phyloP scores from a whole-genome alignment of 2,329 filamentous ascomycete species.

The Zymoseptoria pseudotritici region DNA sequence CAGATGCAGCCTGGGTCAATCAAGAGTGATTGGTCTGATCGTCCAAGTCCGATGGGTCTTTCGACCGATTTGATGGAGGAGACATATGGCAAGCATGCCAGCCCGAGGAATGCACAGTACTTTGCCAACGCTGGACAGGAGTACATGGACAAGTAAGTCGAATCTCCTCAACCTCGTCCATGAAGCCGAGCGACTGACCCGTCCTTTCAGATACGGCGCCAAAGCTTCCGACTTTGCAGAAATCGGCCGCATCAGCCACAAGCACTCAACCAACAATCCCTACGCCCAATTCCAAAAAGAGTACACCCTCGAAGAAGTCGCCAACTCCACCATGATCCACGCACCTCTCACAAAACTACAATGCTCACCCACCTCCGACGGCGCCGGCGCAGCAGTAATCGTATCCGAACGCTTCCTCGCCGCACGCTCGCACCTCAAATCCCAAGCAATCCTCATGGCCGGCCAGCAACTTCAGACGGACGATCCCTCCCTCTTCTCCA shows the following conservation, averaged over 20 bases:
- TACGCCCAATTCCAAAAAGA: constrained; percentile 94
- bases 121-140: constrained; percentile 91
- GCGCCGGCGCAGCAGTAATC: constrained; percentile 78
- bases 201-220: constrained; percentile 56
- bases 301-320: constrained; percentile 77
- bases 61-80: constrained; percentile 51
- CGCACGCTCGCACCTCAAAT: constrained; percentile 65
- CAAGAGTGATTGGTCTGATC: constrained; percentile 75
- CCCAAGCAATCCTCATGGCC: constrained; percentile 79
- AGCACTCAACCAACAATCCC: constrained; percentile 82
- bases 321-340: constrained; percentile 69
- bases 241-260: constrained; percentile 87
- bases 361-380: constrained; percentile 93
- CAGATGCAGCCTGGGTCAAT: constrained; percentile 95
- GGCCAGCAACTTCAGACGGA: constrained; percentile 87
- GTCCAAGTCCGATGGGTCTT: constrained; percentile 75
- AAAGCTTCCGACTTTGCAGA: constrained; percentile 81
- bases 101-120: constrained; percentile 52
- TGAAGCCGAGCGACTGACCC: background rate
- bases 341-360: constrained; percentile 92
- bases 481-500: constrained; percentile 67
- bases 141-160: constrained; percentile 73
- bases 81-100: constrained; percentile 17
- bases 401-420: constrained; percentile 87
- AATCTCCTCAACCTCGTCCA: no score